Conservation (phyloP, 805 yeast species). For the Ogataea thermomethanolica region DNA sequence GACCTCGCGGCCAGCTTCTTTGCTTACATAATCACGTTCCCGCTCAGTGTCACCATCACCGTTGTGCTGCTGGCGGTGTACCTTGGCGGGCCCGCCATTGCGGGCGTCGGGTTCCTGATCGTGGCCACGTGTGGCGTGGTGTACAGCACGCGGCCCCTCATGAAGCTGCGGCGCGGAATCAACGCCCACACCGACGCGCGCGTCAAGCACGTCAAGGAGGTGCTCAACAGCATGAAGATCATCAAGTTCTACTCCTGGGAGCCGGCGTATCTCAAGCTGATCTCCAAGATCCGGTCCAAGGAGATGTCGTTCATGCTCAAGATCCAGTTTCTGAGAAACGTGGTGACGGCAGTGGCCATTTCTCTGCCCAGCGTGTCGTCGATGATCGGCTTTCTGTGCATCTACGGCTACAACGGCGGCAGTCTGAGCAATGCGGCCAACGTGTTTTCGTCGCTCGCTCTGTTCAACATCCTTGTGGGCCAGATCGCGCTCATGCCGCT, state of each 20-base stretch:
- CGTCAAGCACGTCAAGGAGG: conserved; percentile 73
- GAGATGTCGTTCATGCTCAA: conserved; percentile 62
- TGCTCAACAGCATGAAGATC: conserved; percentile 70
- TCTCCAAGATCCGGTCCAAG: conserved; percentile 50
- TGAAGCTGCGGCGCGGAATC: conserved; percentile 53
- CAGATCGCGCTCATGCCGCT: conserved; percentile 69
- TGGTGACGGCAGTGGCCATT: conserved; percentile 61
- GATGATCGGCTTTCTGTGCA: conserved; percentile 48
- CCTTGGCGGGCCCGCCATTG: conserved; percentile 69
- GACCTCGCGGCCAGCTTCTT: conserved; percentile 73
- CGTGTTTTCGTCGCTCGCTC: conserved; percentile 66
- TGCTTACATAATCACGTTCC: conserved; percentile 61
- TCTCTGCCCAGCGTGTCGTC: conserved; percentile 71
- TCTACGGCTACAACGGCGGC: conserved; percentile 36
- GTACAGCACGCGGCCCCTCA: conserved; percentile 47
- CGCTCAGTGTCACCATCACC: conserved; percentile 59
- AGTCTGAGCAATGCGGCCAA: conserved; percentile 50
- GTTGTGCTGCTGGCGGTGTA: conserved; percentile 61
- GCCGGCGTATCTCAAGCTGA: conserved; percentile 59
- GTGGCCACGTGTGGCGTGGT: conserved; percentile 49
- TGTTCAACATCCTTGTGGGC: conserved; percentile 58
- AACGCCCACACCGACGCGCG: conserved; percentile 70
- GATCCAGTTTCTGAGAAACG: conserved; percentile 63
- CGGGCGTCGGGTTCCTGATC: conserved; percentile 59
- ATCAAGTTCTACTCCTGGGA: conserved; percentile 94